These are phyloP conservation scores for Epichloe elymi DNA, from an alignment of 2,329 filamentous ascomycete species.

Conservation along the genomic window DNA sequence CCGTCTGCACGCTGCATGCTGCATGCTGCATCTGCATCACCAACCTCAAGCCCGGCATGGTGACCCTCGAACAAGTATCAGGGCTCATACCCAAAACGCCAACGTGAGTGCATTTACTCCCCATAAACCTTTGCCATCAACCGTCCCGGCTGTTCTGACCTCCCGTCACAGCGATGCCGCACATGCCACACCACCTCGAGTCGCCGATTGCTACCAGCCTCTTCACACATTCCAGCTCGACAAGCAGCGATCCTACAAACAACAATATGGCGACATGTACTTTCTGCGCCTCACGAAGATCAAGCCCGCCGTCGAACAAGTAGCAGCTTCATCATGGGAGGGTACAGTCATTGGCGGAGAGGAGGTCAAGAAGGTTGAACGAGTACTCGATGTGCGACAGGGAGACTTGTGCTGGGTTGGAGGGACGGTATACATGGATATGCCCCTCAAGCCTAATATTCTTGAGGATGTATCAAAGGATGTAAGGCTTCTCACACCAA, in stretches of 20 bases:
- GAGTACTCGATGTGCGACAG: slow-evolving; percentile 90
- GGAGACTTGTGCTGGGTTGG: slow-evolving; percentile 91
- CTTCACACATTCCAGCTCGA: slow-evolving; percentile 63
- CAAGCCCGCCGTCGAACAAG: slow-evolving; percentile 66
- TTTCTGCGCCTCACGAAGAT: slow-evolving; percentile 80
- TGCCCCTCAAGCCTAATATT: slow-evolving; percentile 92
- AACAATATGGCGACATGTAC: slow-evolving; percentile 97
- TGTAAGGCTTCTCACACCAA: slow-evolving; percentile 31
- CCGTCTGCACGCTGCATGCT: background rate
- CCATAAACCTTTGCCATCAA: background rate
- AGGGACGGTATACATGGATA: slow-evolving; percentile 94
- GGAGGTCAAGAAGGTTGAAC: slow-evolving; percentile 60
- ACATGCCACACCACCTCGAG: slow-evolving; percentile 35
- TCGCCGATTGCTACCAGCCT: slow-evolving; percentile 53
- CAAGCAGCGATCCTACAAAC: slow-evolving; percentile 64
- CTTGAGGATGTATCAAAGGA: slow-evolving; percentile 91
- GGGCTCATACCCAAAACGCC: slow-evolving; percentile 21
- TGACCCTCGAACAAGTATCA: slow-evolving; percentile 19
- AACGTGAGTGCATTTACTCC: slow-evolving; percentile 13
- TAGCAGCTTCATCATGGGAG: slow-evolving; percentile 64
- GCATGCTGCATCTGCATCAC: background rate
- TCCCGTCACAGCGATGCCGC: slow-evolving; percentile 17
- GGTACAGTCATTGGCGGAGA: slow-evolving; percentile 68
- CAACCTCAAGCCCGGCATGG: slow-evolving; percentile 15
- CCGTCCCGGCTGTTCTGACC: background rate